These are phyloP conservation scores for Starmera dryadoides DNA, from an alignment of 805 yeast species.

Conservation along the genomic window DNA sequence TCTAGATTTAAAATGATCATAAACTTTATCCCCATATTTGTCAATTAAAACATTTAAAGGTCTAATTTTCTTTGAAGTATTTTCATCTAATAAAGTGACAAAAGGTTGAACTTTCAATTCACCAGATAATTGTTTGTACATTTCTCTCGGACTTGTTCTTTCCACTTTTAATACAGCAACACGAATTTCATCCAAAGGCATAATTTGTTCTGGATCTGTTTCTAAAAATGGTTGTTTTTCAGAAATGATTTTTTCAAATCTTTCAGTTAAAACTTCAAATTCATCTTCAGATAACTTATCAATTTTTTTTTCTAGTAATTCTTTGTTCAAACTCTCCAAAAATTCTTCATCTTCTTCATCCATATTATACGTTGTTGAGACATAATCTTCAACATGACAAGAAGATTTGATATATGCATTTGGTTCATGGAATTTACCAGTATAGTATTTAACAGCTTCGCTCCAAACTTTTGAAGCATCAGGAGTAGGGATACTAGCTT, in stretches of 20 bases:
- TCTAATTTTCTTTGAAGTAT: conserved; percentile 31
- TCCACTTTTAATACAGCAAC: conserved; percentile 37
- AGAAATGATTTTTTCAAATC: conserved; percentile 64
- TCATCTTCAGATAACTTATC: conserved; percentile 65
- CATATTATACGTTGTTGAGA: conserved; percentile 80
- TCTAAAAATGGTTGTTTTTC: conserved; percentile 84
- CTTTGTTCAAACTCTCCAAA: conserved; percentile 35
- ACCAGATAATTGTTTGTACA: conserved; percentile 49
- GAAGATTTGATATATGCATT: conserved; percentile 79
- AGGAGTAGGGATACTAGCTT: conserved; percentile 84
- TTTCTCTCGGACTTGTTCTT: conserved; percentile 43
- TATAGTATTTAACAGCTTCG: conserved; percentile 68
- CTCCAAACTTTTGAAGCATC: conserved; percentile 83
- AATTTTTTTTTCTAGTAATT: conserved; percentile 12
- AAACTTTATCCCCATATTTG: conserved; percentile 57
- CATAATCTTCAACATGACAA: conserved; percentile 93
- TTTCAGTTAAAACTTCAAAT: conserved; percentile 71
- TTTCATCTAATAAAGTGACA: conserved; percentile 47
- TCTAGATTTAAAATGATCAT: conserved; percentile 75
- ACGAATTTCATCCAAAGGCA: conserved; percentile 63
- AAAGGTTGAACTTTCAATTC: conserved; percentile 51
- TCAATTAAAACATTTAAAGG: conserved; percentile 42
- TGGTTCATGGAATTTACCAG: conserved; percentile 62
- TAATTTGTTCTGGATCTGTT: conserved; percentile 75
- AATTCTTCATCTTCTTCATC: conserved; percentile 83